Base-by-base conservation (phyloP, 2,329 filamentous ascomycete species). In the Dendrostoma leiphaemia region DNA sequence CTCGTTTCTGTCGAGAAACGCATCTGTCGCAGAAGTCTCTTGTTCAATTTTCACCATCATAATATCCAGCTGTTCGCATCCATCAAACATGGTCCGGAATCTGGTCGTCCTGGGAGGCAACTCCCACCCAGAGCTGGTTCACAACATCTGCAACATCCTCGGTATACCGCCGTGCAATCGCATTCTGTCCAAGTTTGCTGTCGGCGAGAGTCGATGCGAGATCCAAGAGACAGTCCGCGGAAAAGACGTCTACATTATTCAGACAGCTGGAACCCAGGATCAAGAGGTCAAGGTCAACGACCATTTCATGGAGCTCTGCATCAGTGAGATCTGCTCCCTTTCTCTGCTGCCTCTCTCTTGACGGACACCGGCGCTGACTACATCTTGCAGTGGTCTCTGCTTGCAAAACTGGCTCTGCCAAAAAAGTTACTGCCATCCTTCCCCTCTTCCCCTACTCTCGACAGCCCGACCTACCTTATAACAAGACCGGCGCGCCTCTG, bases 201-300 rank as follows among this genome's bases (percentile, higher is more conserved):
- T 93, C 48, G 93, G 93, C 61, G 93, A 97, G 77, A 96, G 90
- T 64, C 86, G 93, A 52, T 92, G 96, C 56, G 93, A 97, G 73
- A 95, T 99, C 67, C 83, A 92, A 70, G 94, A 99, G 73, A 96
- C 91, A 13, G 94, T 99, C 48, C 89, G 94, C 64, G 94, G 90
- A 64, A 99, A 99, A 72, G 94, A 99, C 84, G 94, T 97, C 70
- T 99, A 95, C 76, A 97, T 97, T 69, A 91, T 99, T 66, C 93
- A 97, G 74, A 94, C 91, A 38, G 91, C 91, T 63, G 90, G 90
- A 63, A 58, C 56, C n/a, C 56, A 58, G 13, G 48, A 58, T 23
- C 31, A 48, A 21, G 23, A 44, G 15, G 91, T 91, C 60, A 89
- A 89, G 65, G 90, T 97, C 74, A 99, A 99, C 70, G 94, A 99